These are phyloP conservation scores for Amylocystis lapponica DNA, from an alignment of 768 basidiomycete species.

Conservation along the genomic window DNA sequence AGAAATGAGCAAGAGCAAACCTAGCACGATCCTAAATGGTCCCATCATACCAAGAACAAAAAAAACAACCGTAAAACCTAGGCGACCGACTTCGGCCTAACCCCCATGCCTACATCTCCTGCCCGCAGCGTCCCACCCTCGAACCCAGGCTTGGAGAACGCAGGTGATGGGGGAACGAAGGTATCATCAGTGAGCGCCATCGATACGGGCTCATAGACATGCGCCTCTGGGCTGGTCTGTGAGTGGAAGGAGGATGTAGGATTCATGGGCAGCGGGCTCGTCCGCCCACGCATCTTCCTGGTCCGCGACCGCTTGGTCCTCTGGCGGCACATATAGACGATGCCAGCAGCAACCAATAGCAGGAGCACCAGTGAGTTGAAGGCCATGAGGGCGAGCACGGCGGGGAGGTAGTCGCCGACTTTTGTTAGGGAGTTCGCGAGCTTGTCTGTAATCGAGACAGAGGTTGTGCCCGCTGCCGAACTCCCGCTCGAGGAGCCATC, in stretches of 20 bases:
- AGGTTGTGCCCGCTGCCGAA: slow-evolving; percentile 33
- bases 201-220: slow-evolving; percentile 71
- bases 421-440: slow-evolving; percentile 54
- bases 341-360: slow-evolving; percentile 46
- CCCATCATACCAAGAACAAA: too few relatives aligned
- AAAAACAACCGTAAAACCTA: slow-evolving; percentile 13
- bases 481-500: slow-evolving; percentile 30
- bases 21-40: too few relatives aligned
- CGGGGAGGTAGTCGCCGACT: slow-evolving; percentile 63
- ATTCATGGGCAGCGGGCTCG: slow-evolving; percentile 56
- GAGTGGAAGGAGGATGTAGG: slow-evolving; percentile 20
- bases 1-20: too few relatives aligned
- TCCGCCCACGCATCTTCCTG: slow-evolving; percentile 37
- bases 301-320: slow-evolving; percentile 29
- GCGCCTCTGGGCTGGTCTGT: slow-evolving; percentile 21
- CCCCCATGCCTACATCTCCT: slow-evolving; percentile 21
- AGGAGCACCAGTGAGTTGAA: slow-evolving; percentile 71
- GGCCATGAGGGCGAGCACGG: slow-evolving; percentile 69
- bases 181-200: slow-evolving; percentile 38
- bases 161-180: slow-evolving; percentile 30
- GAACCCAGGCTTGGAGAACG: slow-evolving; percentile 24
- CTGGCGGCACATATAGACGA: slow-evolving; percentile 47
- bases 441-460: slow-evolving; percentile 52
- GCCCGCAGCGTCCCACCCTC: slow-evolving; percentile 8
- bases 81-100: slow-evolving; percentile 39